Evolutionary conservation across 2,329 filamentous ascomycete genomes (phyloP).

Genomic region (Aureobasidium sp.): DNA sequence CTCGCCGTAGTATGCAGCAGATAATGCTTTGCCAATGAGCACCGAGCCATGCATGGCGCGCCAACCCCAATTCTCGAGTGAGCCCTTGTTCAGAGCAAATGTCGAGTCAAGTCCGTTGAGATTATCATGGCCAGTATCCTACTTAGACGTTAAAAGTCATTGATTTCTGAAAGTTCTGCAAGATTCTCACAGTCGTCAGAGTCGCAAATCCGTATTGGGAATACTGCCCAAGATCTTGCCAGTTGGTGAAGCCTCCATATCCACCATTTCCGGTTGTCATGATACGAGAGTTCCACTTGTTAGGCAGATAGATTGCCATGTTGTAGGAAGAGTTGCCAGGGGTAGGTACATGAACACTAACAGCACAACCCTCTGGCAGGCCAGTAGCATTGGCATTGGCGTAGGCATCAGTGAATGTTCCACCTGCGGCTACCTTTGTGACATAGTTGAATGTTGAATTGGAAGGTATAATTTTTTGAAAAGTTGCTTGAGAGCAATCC

Average conservation of each 20-base stretch:
- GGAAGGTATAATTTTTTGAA: conserved; percentile 30
- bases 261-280: conserved; percentile 40
- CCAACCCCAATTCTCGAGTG: conserved; percentile 34
- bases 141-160: conserved; percentile 38
- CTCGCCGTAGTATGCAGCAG: conserved; percentile 43
- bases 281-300: conserved; percentile 27
- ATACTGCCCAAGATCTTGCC: conserved; percentile 39
- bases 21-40: conserved; percentile 42
- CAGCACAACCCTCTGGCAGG: conserved; percentile 31
- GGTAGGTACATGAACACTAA: conserved; percentile 27
- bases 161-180: conserved; percentile 17
- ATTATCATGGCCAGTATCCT: conserved; percentile 40
- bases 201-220: background rate
- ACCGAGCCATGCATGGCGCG: conserved; percentile 45
- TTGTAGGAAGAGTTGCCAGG: conserved; percentile 25
- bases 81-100: conserved; percentile 33
- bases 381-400: conserved; percentile 36
- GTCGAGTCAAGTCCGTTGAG: conserved; percentile 30
- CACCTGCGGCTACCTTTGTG: conserved; percentile 27
- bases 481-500: conserved; percentile 30
- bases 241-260: conserved; percentile 43
- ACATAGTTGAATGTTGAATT: conserved; percentile 35
- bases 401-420: conserved; percentile 33
- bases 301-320: conserved; percentile 30
- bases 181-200: background rate